Percentiles rank a stretch among this genome's conserved stretches.
Conservation (phyloP, 2,329 filamentous ascomycete genomes). For the Cryphonectria parasitica region DNA sequence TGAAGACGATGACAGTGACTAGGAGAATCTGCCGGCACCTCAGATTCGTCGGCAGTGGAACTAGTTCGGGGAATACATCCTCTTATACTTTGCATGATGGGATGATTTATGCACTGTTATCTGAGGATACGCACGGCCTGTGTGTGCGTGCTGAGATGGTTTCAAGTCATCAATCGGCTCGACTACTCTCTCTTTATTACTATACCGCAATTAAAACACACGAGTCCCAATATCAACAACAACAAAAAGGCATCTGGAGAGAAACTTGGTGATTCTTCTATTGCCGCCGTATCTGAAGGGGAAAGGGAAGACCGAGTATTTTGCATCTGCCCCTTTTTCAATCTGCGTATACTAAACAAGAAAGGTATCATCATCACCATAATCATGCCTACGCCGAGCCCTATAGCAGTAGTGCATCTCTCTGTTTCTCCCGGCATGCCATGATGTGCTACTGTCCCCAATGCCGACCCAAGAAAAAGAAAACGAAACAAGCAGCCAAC, state of each 20-base stretch:
- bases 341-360: constrained; percentile 20
- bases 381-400: constrained; percentile 4
- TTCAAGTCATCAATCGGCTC: not conserved
- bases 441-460: not conserved
- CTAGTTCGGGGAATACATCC: not conserved
- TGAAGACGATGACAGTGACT: constrained; percentile 51
- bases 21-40: constrained; percentile 12
- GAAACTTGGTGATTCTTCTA: not conserved
- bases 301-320: not conserved
- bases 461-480: not conserved
- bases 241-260: not conserved
- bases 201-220: not conserved
- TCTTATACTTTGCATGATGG: not conserved
- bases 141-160: not conserved
- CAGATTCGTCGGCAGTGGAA: not conserved
- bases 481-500: not conserved
- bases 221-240: not conserved
- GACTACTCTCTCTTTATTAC: not conserved
- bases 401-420: not conserved
- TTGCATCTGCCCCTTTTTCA: not conserved
- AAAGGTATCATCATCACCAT: constrained; percentile 22
- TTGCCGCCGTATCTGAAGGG: not conserved
- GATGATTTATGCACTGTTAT: not conserved
- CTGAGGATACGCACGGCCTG: not conserved
- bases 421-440: constrained; percentile 4